Base-by-base conservation (phyloP, 1,284 basidiomycete genomes). In the Trichosporon sp. region DNA sequence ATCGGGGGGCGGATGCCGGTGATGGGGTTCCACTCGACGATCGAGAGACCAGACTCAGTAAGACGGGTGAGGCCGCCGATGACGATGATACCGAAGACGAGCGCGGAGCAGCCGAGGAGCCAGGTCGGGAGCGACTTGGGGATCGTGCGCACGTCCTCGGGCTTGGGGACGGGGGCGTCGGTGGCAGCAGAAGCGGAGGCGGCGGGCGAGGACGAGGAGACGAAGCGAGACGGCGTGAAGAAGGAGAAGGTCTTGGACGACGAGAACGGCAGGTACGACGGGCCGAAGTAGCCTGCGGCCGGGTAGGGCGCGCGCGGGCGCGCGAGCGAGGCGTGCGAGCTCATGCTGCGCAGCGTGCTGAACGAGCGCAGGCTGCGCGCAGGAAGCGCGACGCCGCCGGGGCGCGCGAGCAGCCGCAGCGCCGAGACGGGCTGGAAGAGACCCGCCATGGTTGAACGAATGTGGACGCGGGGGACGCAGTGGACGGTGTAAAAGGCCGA, bases 21-120 rank as follows among this genome's bases (percentile, higher is more conserved):
- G 73, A 99, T 90, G 6, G 96, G 94, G 70, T 89, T 89, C 97
- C 97, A 99, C 86, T 99, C 97, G 34, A 93, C 96, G 80, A 99
- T 99, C 75, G 93, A 95, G 72, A 99, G 86, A 5, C 97, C 97
- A 27, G 94, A 97, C 84, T 99, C 97, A 3, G 97, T 99, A 71
- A 99, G 87, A 53, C 97, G 91, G 1, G 97, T 99, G 65, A 99
- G 88, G 11, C 96, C 97, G 42, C 97, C 97, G 5, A 99, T 93
- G 64, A 99, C 90, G 75, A 98, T 91, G 80, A 99, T 93, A 29
- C 89, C 89, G 76, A 97, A 92, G 29, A 97, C 93, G 53, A 99
- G 86, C 4, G 88, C 89, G 0, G 93, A 91, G 21, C 92, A 94
- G 44, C 87, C 81, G 76, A 95, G 86, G 21, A 98, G 88, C 91